These are phyloP conservation scores for Fusarium mangiferae DNA, from an alignment of 2,329 filamentous ascomycete species.

Conservation along the genomic window DNA sequence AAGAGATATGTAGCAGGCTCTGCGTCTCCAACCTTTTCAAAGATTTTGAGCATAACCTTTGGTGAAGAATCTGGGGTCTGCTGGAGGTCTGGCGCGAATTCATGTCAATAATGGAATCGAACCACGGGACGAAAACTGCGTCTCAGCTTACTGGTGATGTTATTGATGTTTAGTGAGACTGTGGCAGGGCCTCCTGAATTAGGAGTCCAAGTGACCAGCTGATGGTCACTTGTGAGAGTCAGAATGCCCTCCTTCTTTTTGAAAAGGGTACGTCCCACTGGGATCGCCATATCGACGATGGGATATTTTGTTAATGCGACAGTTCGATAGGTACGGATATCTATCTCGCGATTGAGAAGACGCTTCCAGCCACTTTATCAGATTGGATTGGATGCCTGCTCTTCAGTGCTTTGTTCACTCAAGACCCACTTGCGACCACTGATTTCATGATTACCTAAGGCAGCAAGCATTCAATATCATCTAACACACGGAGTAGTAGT, in stretches of 20 bases:
- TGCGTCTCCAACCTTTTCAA: constrained; percentile 72
- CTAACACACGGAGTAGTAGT: too few species aligned
- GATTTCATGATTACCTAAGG: constrained; percentile 24
- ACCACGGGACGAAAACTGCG: background rate
- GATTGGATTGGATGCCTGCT: background rate
- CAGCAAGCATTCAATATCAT: background rate
- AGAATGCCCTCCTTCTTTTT: constrained; percentile 96
- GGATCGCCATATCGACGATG: constrained; percentile 61
- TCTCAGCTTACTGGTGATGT: constrained; percentile 78
- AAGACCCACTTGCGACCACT: constrained; percentile 18
- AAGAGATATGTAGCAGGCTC: constrained; percentile 82
- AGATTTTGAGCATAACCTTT: constrained; percentile 95
- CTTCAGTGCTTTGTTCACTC: background rate
- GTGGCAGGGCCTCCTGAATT: constrained; percentile 70
- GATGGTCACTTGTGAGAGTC: constrained; percentile 77
- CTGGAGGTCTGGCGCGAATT: constrained; percentile 75
- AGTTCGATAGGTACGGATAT: background rate
- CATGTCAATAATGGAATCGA: constrained; percentile 7
- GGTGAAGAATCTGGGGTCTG: constrained; percentile 89
- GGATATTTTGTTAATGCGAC: background rate
- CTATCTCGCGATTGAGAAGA: background rate
- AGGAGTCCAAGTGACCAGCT: constrained; percentile 84
- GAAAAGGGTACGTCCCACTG: constrained; percentile 77
- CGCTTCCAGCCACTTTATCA: background rate
- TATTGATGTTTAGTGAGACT: constrained; percentile 76